phyloP scores from a whole-genome alignment of 495 filamentous ascomycete genomes.

The Hamigera avellanea region DNA sequence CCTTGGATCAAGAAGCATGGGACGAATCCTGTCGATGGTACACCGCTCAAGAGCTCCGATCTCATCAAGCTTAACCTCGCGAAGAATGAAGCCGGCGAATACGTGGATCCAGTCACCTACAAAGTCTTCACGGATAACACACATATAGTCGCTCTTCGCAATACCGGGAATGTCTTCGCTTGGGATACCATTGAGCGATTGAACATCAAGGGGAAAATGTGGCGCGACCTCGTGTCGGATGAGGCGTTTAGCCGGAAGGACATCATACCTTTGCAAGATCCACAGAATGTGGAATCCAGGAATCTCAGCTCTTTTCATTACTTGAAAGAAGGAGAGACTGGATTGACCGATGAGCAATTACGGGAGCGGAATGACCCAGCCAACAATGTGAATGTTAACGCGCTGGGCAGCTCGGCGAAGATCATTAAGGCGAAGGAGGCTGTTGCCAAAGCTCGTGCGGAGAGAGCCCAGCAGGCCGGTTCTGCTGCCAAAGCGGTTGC shows the following conservation, averaged over 20 bases:
- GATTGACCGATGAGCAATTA: constrained; percentile 51
- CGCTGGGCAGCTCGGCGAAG: constrained; percentile 73
- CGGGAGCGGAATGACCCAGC: constrained; percentile 40
- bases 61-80: constrained; percentile 84
- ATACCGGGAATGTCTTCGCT: constrained; percentile 88
- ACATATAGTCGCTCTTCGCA: constrained; percentile 81
- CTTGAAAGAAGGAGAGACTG: constrained; percentile 67
- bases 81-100: constrained; percentile 88
- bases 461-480: constrained; percentile 31
- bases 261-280: constrained; percentile 94
- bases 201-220: constrained; percentile 97
- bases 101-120: constrained; percentile 91
- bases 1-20: constrained; percentile 89
- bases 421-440: constrained; percentile 87
- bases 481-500: constrained; percentile 24
- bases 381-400: constrained; percentile 62
- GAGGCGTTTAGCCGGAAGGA: constrained; percentile 80
- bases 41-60: constrained; percentile 65
- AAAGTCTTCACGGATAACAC: constrained; percentile 98
- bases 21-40: constrained; percentile 80
- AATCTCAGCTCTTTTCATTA: constrained; percentile 87
- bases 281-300: constrained; percentile 74
- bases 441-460: constrained; percentile 67
- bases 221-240: constrained; percentile 83
- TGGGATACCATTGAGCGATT: constrained; percentile 91